Conservation (phyloP, 1,284 basidiomycete genomes). For the Sporisorium iseilematis-ciliati region DNA sequence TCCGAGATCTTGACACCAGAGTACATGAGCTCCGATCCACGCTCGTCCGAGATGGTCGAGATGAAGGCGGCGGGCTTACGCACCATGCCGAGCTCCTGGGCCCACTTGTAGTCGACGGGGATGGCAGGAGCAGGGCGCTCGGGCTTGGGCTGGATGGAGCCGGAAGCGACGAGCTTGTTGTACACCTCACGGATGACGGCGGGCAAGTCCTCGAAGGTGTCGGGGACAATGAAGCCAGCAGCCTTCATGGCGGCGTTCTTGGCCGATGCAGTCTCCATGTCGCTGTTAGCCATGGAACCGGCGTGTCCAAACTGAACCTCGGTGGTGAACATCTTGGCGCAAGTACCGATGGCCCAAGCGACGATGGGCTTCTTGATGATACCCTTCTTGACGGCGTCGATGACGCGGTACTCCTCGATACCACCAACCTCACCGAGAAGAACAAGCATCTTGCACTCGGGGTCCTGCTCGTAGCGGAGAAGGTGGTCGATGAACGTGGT, state of each 20-base stretch:
- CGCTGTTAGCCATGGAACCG: slow-evolving; percentile 97
- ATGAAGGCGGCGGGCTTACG: slow-evolving; percentile 99
- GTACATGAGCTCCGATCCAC: slow-evolving; percentile 97
- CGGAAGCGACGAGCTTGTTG: slow-evolving; percentile 81
- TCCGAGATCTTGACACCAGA: slow-evolving; percentile 99
- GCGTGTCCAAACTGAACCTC: slow-evolving; percentile 99
- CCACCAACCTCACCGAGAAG: slow-evolving; percentile 98
- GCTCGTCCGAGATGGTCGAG: slow-evolving; percentile 99
- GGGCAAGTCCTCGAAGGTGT: slow-evolving; percentile 97
- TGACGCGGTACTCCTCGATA: slow-evolving; percentile 98
- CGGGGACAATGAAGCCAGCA: slow-evolving; percentile 95
- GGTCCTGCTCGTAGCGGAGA: slow-evolving; percentile 95
- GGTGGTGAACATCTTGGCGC: slow-evolving; percentile 99
- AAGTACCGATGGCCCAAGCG: slow-evolving; percentile 99
- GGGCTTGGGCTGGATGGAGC: slow-evolving; percentile 78
- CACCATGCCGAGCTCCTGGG: slow-evolving; percentile 93
- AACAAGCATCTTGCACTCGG: slow-evolving; percentile 98
- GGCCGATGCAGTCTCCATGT: slow-evolving; percentile 94
- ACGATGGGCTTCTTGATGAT: slow-evolving; percentile 98
- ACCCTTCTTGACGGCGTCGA: slow-evolving; percentile 94
- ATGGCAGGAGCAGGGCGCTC: slow-evolving; percentile 94
- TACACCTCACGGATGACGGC: slow-evolving; percentile 86
- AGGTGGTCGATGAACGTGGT: slow-evolving; percentile 99
- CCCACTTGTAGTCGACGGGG: slow-evolving; percentile 99
- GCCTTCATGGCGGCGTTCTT: slow-evolving; percentile 96